These are phyloP conservation scores for Neopestalotiopsis rosae DNA, from an alignment of 2,329 filamentous ascomycete species.

Conservation along the genomic window DNA sequence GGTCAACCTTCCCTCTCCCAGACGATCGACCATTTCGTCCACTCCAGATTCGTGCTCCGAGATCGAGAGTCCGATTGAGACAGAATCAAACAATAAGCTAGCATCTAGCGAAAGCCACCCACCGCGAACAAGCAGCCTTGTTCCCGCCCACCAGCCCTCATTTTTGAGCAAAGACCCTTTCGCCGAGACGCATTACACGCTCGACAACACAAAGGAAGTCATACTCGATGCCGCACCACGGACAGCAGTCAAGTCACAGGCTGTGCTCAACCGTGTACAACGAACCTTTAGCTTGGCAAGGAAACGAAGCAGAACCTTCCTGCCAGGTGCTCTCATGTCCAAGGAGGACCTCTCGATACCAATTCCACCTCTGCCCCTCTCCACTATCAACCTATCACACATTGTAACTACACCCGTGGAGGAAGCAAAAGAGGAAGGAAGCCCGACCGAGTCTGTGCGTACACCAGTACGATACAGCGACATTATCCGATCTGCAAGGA, in stretches of 20 bases:
- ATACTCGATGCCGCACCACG: slow-evolving; percentile 35
- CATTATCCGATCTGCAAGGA: slow-evolving; percentile 49
- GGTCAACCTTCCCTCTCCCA: slow-evolving; percentile 51
- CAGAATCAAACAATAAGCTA: slow-evolving; percentile 28
- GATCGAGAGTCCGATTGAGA: slow-evolving; percentile 17
- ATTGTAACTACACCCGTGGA: slow-evolving; percentile 14
- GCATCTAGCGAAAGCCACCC: slow-evolving; percentile 38
- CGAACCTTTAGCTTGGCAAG: slow-evolving; percentile 59
- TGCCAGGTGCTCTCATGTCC: slow-evolving; percentile 43
- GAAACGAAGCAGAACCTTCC: slow-evolving; percentile 58
- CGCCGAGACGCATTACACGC: slow-evolving; percentile 44
- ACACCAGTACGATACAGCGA: slow-evolving; percentile 53
- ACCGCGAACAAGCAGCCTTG: slow-evolving; percentile 50
- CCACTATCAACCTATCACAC: slow-evolving; percentile 34
- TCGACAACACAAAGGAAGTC: slow-evolving; percentile 32
- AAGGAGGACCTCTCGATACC: slow-evolving; percentile 37
- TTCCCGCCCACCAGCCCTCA: slow-evolving; percentile 40
- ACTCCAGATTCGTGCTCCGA: slow-evolving; percentile 23
- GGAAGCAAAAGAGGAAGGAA: slow-evolving; percentile 24
- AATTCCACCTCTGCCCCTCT: slow-evolving; percentile 32
- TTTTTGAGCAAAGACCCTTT: slow-evolving; percentile 63
- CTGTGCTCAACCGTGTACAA: slow-evolving; percentile 53
- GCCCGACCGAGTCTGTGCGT: slow-evolving; percentile 15
- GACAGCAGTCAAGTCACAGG: slow-evolving; percentile 47
- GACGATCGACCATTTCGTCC: slow-evolving; percentile 42